phyloP scores from a whole-genome alignment of 495 filamentous ascomycete species.

The Penicillium ochrochloron region DNA sequence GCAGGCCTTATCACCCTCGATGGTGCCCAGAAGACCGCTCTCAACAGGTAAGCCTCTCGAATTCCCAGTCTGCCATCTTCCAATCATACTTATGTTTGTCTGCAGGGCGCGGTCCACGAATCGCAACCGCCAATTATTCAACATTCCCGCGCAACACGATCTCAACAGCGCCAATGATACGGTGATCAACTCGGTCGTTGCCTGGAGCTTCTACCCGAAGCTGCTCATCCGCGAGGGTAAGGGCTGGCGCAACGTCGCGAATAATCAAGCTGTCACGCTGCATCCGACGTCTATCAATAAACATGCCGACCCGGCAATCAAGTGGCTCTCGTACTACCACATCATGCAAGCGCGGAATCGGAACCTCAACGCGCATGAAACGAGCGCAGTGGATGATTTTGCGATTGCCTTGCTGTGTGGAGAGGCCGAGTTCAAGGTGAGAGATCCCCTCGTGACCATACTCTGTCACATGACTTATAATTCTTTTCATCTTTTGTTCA shows the following conservation, averaged over 20 bases:
- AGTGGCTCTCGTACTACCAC: conserved; percentile 90
- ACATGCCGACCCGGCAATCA: conserved; percentile 58
- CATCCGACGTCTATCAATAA: conserved; percentile 89
- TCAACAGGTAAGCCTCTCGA: conserved; percentile 55
- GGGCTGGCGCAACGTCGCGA: conserved; percentile 86
- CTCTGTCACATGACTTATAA: not conserved
- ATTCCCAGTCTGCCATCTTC: conserved; percentile 19
- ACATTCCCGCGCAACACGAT: conserved; percentile 73
- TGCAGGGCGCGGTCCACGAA: conserved; percentile 55
- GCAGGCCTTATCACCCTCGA: conserved; percentile 78
- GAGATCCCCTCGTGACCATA: not conserved
- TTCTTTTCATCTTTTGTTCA: not conserved
- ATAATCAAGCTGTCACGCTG: conserved; percentile 84
- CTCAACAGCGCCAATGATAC: conserved; percentile 76
- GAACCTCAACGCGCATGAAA: conserved; percentile 89
- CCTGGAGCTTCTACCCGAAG: conserved; percentile 95
- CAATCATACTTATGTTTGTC: conserved; percentile 20
- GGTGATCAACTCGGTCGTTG: conserved; percentile 77
- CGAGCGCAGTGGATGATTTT: conserved; percentile 78
- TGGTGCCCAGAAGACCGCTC: conserved; percentile 62
- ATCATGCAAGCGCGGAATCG: conserved; percentile 88
- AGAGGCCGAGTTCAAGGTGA: conserved; percentile 78
- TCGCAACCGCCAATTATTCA: conserved; percentile 76
- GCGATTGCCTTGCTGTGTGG: conserved; percentile 84
- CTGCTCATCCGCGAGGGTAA: conserved; percentile 84